phyloP scores from a whole-genome alignment of 192 early-diverging fungal genomes.

The Umbelopsis vinacea region DNA sequence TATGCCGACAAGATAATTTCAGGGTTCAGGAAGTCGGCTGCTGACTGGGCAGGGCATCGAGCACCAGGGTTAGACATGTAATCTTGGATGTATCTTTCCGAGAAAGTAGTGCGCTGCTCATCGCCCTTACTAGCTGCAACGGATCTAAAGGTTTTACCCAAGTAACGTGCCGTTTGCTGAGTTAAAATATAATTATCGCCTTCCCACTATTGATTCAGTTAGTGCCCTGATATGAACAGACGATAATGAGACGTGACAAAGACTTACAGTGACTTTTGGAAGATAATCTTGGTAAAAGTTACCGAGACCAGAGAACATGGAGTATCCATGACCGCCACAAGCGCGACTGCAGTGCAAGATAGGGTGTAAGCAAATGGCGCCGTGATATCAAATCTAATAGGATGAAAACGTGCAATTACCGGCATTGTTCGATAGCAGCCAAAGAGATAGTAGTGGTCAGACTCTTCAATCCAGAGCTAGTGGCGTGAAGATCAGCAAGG shows the following conservation, averaged over 20 bases:
- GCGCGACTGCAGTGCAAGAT: slow-evolving; percentile 62
- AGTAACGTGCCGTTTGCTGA: slow-evolving; percentile 85
- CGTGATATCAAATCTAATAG: neutral
- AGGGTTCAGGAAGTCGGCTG: slow-evolving; percentile 56
- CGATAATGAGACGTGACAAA: too few relatives aligned
- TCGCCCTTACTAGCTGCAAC: slow-evolving; percentile 48
- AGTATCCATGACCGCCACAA: slow-evolving; percentile 81
- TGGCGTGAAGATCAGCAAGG: slow-evolving; percentile 75
- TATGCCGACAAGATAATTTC: slow-evolving; percentile 67
- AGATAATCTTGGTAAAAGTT: slow-evolving; percentile 70
- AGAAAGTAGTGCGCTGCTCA: slow-evolving; percentile 38
- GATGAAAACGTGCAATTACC: neutral
- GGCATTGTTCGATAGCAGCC: slow-evolving; percentile 73
- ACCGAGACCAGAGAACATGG: slow-evolving; percentile 69
- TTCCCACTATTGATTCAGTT: slow-evolving; percentile 56
- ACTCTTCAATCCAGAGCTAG: slow-evolving; percentile 72
- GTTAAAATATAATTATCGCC: slow-evolving; percentile 86
- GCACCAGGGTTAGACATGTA: slow-evolving; percentile 55
- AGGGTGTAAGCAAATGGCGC: slow-evolving; percentile 12
- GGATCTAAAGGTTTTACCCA: slow-evolving; percentile 68
- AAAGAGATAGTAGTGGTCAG: slow-evolving; percentile 67
- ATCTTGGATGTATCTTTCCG: slow-evolving; percentile 46
- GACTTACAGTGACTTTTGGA: slow-evolving; percentile 66
- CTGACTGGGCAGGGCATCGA: slow-evolving; percentile 50
- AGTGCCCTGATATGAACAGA: neutral